Conservation (phyloP, 371 early-diverging fungal genomes). For the Mucor racemosus region DNA sequence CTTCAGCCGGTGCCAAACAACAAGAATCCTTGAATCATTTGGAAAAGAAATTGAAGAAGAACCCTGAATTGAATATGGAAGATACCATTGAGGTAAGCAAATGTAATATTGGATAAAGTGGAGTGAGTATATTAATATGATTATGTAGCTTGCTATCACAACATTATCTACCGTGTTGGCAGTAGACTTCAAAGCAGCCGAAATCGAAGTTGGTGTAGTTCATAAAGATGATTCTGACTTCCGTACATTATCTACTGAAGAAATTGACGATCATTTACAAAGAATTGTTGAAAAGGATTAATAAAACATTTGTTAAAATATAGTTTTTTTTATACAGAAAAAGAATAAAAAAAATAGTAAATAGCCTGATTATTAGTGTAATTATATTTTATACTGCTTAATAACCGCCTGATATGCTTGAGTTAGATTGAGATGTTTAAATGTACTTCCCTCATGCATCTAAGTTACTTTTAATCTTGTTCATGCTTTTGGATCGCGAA, state of each 20-base stretch:
- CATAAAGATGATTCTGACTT: constrained; percentile 77
- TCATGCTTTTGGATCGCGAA: no score
- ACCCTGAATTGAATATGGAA: constrained; percentile 76
- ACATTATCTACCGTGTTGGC: constrained; percentile 91
- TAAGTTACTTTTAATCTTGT: no score
- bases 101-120: neutral
- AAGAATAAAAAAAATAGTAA: neutral
- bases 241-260: constrained; percentile 77
- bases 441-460: no score
- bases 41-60: constrained; percentile 97
- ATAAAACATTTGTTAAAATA: constrained; percentile 11
- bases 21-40: constrained; percentile 95
- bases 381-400: no score
- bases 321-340: neutral
- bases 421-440: no score
- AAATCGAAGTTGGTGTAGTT: constrained; percentile 94
- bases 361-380: neutral
- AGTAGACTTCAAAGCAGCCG: constrained; percentile 92
- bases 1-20: constrained; percentile 97
- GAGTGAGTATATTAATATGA: neutral
- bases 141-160: constrained; percentile 85
- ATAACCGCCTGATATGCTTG: no score
- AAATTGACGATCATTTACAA: constrained; percentile 93
- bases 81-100: constrained; percentile 90
- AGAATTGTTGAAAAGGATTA: constrained; percentile 89